phyloP scores from a whole-genome alignment of 208 protist species.

The Acanthamoeba sp. region DNA sequence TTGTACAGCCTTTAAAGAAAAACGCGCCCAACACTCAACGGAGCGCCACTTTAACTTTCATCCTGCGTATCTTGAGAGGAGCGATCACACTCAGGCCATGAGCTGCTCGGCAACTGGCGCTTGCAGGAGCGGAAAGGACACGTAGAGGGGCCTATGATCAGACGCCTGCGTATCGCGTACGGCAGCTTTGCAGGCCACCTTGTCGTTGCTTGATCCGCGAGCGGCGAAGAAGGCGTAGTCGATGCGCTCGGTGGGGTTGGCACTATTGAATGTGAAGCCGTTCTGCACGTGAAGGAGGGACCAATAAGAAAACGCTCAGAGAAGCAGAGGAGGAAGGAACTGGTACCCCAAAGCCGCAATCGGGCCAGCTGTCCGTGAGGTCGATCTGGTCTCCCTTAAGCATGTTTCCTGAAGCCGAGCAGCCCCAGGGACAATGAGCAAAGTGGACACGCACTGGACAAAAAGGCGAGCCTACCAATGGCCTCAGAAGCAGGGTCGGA shows the following conservation, averaged over 20 bases:
- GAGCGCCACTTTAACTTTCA: too few relatives aligned
- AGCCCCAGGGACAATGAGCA: neutral
- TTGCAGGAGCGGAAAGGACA: neutral
- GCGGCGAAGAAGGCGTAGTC: slow-evolving; percentile 14
- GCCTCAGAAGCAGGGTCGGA: slow-evolving; percentile 1
- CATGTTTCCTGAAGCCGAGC: neutral
- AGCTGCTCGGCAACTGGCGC: too few relatives aligned
- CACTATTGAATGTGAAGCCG: slow-evolving; percentile 52
- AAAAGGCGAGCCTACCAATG: neutral
- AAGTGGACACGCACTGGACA: neutral
- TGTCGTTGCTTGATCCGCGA: neutral
- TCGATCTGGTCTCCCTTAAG: neutral
- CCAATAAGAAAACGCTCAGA: neutral
- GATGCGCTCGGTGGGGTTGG: neutral
- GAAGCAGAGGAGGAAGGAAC: neutral
- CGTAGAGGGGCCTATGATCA: slow-evolving; percentile 16
- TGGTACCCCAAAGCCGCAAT: slow-evolving; percentile 15
- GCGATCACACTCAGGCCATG: too few relatives aligned
- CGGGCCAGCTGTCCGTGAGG: slow-evolving; percentile 2
- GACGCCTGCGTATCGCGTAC: slow-evolving; percentile 48
- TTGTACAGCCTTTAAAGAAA: too few relatives aligned
- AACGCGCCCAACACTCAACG: too few relatives aligned
- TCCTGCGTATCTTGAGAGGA: too few relatives aligned
- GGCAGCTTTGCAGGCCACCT: neutral
- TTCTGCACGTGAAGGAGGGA: neutral